Conservation (phyloP, 2,329 filamentous ascomycete genomes). For the Knoxdaviesia proteae region DNA sequence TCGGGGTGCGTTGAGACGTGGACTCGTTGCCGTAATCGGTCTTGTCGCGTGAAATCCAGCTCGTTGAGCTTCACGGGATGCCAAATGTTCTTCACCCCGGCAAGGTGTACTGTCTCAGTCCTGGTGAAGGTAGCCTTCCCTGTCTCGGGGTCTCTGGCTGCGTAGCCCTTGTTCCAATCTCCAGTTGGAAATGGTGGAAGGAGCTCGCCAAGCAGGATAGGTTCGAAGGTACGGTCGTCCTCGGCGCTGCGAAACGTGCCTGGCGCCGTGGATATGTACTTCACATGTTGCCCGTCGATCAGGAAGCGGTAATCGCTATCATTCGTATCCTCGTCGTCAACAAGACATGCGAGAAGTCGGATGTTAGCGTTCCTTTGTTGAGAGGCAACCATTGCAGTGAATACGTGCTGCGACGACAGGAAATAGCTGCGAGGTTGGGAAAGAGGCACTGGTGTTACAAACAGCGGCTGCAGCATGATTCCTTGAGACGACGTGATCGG, state of each 20-base stretch:
- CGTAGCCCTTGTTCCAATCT: conserved; percentile 9
- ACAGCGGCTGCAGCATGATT: too few species aligned
- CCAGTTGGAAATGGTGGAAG: conserved; percentile 10
- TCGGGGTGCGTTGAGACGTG: conserved; percentile 8
- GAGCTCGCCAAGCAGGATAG: conserved; percentile 8
- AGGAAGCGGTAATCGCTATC: conserved; percentile 12
- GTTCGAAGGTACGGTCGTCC: conserved; percentile 10
- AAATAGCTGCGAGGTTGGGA: conserved; percentile 1
- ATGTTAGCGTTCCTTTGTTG: conserved; percentile 8
- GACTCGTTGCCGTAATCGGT: conserved; percentile 8
- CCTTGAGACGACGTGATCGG: too few species aligned
- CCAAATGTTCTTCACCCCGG: conserved; percentile 7
- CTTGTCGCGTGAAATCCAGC: conserved; percentile 8
- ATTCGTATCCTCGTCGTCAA: conserved; percentile 7
- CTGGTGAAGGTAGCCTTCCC: conserved; percentile 6
- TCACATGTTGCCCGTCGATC: conserved; percentile 8
- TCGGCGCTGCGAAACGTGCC: conserved; percentile 8
- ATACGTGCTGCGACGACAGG: conserved; percentile 1
- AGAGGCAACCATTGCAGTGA: conserved; percentile 2
- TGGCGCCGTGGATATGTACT: conserved; percentile 9
- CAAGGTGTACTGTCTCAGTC: conserved; percentile 6
- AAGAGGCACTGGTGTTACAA: background rate
- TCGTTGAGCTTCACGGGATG: conserved; percentile 9
- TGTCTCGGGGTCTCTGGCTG: conserved; percentile 6
- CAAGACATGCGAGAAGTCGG: conserved; percentile 9